Evolutionary conservation across 2,329 filamentous ascomycete species (phyloP), one percentile per base, ranked within the genome.

Genomic region (Nothophoma quercina): DNA sequence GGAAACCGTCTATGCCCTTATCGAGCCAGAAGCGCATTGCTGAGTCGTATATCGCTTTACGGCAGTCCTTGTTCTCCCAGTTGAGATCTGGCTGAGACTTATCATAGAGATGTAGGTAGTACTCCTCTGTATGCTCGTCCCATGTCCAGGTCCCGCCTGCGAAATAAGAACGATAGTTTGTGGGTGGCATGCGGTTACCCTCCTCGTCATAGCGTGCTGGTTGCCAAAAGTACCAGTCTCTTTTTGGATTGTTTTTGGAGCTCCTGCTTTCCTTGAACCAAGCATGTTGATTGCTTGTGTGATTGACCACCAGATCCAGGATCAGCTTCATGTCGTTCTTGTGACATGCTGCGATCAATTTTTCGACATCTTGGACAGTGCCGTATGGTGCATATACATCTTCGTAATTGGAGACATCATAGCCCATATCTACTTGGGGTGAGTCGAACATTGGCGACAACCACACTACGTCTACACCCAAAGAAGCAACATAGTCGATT

Each of bases 241-340:
- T 78, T 66, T 89, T 89, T 8, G 85, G 79, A 64, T 79, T 88
- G 58, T 83, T 78, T 51, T 80, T 84, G 32, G 83, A 85, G 28
- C 81, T 82, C 42, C 84, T 78, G 2, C 85, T 88, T 64, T 89
- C 82, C 39, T 83, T 79, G 73, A 91, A 91, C 88, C 88, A 92
- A 3, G 80, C 78, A 63, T 90, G 87, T 68, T 89, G 81, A 58
- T 88, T 83, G 2, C 85, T 88, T 0, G 88, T 91, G 68, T 93
- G 89, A 60, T 92, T 93, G 56, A 92, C 82, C 2, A 93, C 89
- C 3, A 93, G 78, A 65, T 93, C 89, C 52, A 92, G 81, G 50
- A 93, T 85, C 9, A 92, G 74, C 59, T 83, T 85, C 83, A 92
- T 89, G 3, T 82, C 85, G 4, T 86, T 80, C 13, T 79, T 72